A percentile compares a stretch with the other conserved stretches of the same genome.
Conservation (phyloP, 257 asterid species). For the Solanum tacnaense region DNA sequence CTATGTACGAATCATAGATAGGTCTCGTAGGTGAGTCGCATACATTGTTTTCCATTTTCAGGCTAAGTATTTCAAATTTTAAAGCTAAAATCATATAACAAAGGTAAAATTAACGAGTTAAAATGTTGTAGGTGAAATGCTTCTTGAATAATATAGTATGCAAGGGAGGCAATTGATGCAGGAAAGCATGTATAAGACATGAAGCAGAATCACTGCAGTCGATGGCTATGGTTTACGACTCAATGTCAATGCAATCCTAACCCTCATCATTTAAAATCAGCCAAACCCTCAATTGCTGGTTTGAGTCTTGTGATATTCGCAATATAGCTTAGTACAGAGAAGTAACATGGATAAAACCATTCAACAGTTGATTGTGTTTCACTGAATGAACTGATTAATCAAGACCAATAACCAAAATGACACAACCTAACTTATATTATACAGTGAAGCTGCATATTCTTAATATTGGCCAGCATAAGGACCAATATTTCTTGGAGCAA, state of each 20-base stretch:
- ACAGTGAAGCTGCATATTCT: background rate
- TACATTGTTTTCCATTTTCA: background rate
- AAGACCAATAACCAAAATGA: background rate
- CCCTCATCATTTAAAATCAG: background rate
- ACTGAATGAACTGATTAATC: background rate
- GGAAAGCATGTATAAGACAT: background rate
- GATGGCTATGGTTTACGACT: background rate
- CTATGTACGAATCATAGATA: no score
- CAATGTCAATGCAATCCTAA: background rate
- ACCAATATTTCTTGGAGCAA: background rate
- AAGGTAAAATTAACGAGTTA: background rate
- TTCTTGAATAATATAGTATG: conserved; percentile 19
- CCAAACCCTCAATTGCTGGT: background rate
- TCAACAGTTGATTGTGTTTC: background rate
- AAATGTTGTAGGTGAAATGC: background rate
- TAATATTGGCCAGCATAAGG: no score
- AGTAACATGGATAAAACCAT: background rate
- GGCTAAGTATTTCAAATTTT: background rate
- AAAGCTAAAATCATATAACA: background rate
- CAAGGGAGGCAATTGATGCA: conserved; percentile 61
- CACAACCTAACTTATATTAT: background rate
- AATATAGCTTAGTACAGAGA: background rate
- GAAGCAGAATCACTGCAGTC: background rate
- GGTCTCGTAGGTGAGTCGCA: no score
- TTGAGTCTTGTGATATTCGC: background rate